A percentile compares a stretch with the other conserved stretches of the same genome.
phyloP scores from a whole-genome alignment of 2,329 filamentous ascomycete genomes.

The Colletotrichum gloeosporioides region DNA sequence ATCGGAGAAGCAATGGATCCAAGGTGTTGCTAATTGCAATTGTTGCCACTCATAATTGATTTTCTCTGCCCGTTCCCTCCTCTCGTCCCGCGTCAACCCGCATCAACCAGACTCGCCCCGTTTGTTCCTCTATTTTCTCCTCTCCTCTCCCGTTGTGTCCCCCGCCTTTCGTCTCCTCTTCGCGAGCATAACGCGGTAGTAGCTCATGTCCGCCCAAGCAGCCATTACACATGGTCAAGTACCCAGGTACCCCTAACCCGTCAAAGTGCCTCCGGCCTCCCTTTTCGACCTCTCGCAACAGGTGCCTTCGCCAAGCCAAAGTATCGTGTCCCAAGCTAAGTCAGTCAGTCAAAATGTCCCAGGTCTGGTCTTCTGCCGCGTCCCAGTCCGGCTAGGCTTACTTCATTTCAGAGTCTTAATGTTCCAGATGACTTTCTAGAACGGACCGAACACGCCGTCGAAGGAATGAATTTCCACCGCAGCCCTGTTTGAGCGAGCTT shows the following conservation, averaged over 20 bases:
- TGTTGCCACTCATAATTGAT: background rate
- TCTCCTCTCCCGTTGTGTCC: background rate
- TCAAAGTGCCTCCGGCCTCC: background rate
- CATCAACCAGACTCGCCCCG: background rate
- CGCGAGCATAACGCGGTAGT: background rate
- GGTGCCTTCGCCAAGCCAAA: background rate
- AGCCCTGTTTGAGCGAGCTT: background rate
- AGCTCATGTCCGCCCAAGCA: background rate
- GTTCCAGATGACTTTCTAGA: slow-evolving; percentile 19
- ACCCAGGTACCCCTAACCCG: background rate
- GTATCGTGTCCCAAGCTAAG: background rate
- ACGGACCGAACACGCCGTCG: background rate
- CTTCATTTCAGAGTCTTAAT: background rate
- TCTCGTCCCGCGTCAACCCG: background rate
- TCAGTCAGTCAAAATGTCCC: background rate
- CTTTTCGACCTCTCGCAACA: background rate
- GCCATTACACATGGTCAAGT: background rate
- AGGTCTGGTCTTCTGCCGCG: background rate
- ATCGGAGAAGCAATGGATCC: background rate
- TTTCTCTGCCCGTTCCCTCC: background rate
- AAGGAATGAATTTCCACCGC: background rate
- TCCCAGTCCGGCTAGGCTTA: slow-evolving; percentile 10
- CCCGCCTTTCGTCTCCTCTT: background rate
- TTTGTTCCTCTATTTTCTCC: background rate
- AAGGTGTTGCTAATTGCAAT: background rate